Base-by-base conservation (phyloP, 2,329 filamentous ascomycete genomes). In the Cryoendolithus antarcticus region DNA sequence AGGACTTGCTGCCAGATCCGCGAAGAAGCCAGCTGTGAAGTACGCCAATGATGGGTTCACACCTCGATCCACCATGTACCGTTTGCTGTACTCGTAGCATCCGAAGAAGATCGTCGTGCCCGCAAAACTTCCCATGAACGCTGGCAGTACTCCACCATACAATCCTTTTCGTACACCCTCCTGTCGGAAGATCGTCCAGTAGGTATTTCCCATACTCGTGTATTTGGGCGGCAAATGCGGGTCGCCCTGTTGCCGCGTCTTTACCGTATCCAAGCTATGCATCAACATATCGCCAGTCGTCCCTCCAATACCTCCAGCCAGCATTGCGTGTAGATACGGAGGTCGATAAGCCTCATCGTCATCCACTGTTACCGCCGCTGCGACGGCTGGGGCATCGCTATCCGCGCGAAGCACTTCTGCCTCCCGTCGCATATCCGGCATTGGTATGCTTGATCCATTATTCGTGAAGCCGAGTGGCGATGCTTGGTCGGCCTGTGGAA, bases 211-310 rank as follows among this genome's bases (percentile, higher is more conserved):
- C 61, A 96, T 78, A 10, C 86, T 89, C 8, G 82, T 81, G 64
- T 98, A 98, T 64, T 84, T 93, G 1, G 91, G 82, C 13, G 91
- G 91, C 44, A 94, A 74, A 58, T 91, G 82, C 33, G 89, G 88
- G 56, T 96, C 91, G 55, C 89, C 91, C 64, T 98, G 91, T 61
- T 98, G 93, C 51, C 91, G 77, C 34, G 91, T 98, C 66, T 98
- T 98, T 54, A 98, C 91, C 1, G 91, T 98, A 62, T 98, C 91
- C 56, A 98, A 74, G 34, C 89, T 96, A 66, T 98, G 91, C 91
- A 98, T 98, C 49, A 98, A 69, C 74, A 98, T 82, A 62, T 98
- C 91, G 43, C 93, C 91, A 40, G 82, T 93, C 10, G 84, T 88
- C 38, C 91, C 91, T 56, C 93, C 91, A 38, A 93, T 69, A 44